Evolutionary conservation across 768 basidiomycete genomes (phyloP).

Genomic region (Psilocybe sp.): DNA sequence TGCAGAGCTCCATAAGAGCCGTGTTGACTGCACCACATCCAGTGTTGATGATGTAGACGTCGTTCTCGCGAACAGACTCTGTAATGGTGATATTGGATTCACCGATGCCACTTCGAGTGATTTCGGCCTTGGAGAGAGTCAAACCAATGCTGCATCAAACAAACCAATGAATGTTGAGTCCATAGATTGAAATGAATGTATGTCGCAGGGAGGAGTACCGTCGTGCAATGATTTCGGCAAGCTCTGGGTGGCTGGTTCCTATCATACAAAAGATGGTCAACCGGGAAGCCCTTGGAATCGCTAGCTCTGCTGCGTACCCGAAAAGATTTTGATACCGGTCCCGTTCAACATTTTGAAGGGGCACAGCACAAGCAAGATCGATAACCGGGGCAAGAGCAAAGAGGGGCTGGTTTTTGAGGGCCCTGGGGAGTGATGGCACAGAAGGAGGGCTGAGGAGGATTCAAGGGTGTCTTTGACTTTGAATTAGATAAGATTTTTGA

Average conservation of each 20-base stretch:
- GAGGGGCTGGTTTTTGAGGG: slow-evolving; percentile 1
- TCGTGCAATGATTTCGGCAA: slow-evolving; percentile 90
- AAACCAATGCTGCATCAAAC: slow-evolving; percentile 74
- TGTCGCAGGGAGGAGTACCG: slow-evolving; percentile 53
- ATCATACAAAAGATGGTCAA: slow-evolving; percentile 3
- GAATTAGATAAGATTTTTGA: slow-evolving; percentile 17
- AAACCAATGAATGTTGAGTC: slow-evolving; percentile 18
- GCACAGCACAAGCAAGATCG: slow-evolving; percentile 13
- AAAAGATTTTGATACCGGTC: slow-evolving; percentile 56
- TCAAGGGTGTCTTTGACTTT: slow-evolving; percentile 1
- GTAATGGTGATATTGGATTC: slow-evolving; percentile 90
- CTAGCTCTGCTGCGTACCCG: slow-evolving; percentile 31
- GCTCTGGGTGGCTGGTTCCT: slow-evolving; percentile 95
- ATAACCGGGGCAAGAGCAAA: slow-evolving; percentile 6
- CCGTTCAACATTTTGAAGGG: slow-evolving; percentile 44
- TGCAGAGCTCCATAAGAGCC: slow-evolving; percentile 95
- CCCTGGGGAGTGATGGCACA: background rate
- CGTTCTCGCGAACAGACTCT: slow-evolving; percentile 96
- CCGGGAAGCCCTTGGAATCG: background rate
- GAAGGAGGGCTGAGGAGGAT: background rate
- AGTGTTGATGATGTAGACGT: slow-evolving; percentile 98
- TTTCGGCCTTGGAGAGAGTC: slow-evolving; percentile 81
- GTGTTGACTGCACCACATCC: slow-evolving; percentile 87
- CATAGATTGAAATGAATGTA: slow-evolving; percentile 13
- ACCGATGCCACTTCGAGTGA: slow-evolving; percentile 85